Conservation (phyloP, 495 filamentous ascomycete genomes). For the Platismatia glauca region DNA sequence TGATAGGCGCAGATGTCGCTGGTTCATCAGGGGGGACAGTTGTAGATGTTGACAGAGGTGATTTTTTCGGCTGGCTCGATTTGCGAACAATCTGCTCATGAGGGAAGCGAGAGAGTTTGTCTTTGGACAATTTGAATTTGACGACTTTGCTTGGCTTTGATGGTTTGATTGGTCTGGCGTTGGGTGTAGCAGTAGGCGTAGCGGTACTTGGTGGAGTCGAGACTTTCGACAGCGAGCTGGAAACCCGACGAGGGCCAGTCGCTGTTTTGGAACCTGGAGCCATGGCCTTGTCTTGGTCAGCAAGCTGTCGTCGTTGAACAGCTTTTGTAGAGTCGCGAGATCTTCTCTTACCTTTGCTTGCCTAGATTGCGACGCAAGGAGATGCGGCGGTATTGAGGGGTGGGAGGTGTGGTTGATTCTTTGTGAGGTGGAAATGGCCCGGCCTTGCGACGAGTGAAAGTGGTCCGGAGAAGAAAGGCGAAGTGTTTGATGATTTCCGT, state of each 20-base stretch:
- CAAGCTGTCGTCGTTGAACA: background rate
- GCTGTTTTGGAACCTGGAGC: constrained; percentile 17
- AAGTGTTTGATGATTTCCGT: background rate
- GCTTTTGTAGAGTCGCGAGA: background rate
- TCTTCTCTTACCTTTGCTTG: background rate
- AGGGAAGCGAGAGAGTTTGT: constrained; percentile 40
- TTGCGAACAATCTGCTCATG: constrained; percentile 18
- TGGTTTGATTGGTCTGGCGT: constrained; percentile 24
- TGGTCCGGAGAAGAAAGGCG: background rate
- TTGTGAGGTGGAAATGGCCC: background rate
- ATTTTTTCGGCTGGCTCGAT: constrained; percentile 28
- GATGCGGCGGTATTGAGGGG: background rate
- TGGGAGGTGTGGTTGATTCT: background rate
- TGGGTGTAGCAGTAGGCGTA: constrained; percentile 28
- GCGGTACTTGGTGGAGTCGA: constrained; percentile 22
- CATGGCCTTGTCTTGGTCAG: constrained; percentile 17
- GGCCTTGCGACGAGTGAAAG: constrained; percentile 9
- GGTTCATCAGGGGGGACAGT: constrained; percentile 33
- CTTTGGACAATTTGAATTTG: constrained; percentile 45
- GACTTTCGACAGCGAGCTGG: constrained; percentile 23
- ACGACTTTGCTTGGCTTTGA: constrained; percentile 43
- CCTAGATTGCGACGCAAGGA: background rate
- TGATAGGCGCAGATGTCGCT: constrained; percentile 40
- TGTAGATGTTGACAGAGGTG: constrained; percentile 33
- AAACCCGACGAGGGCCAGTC: constrained; percentile 15